Evolutionary conservation across 768 basidiomycete species (phyloP).

Genomic region (Mycena venus): DNA sequence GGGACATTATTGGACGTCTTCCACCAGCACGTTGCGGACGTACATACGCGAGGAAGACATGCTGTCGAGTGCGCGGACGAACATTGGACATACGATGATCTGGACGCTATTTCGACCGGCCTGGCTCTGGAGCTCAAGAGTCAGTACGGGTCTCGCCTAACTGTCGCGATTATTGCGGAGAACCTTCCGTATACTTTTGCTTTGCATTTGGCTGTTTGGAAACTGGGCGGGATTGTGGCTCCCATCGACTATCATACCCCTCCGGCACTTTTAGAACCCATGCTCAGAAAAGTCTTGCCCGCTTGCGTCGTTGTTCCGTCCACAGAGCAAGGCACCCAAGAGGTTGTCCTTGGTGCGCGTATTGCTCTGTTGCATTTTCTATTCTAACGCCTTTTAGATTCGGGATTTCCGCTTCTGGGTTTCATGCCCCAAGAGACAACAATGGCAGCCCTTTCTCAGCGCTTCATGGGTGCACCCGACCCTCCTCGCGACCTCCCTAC

Average conservation of each 20-base stretch:
- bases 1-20: constrained; percentile 10
- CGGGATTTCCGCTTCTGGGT: constrained; percentile 13
- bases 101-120: constrained; percentile 48
- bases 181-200: constrained; percentile 51
- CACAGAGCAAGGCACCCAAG: constrained; percentile 36
- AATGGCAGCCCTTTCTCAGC: constrained; percentile 45
- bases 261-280: constrained; percentile 45
- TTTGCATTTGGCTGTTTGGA: constrained; percentile 48
- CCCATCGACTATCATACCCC: constrained; percentile 51
- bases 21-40: background rate
- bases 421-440: constrained; percentile 44
- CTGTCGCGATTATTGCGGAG: constrained; percentile 48
- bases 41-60: constrained; percentile 3
- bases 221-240: constrained; percentile 47
- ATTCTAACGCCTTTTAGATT: background rate
- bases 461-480: constrained; percentile 40
- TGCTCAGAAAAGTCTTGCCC: constrained; percentile 46
- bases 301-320: constrained; percentile 43
- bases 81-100: constrained; percentile 49
- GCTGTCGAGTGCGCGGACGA: constrained; percentile 47
- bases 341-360: constrained; percentile 40
- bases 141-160: constrained; percentile 42
- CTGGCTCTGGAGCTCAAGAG: constrained; percentile 44
- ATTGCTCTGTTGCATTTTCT: constrained; percentile 15
- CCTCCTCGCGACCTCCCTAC: constrained; percentile 34